phyloP scores from a whole-genome alignment of 345 rosid species.

The Gossypium stocksii region DNA sequence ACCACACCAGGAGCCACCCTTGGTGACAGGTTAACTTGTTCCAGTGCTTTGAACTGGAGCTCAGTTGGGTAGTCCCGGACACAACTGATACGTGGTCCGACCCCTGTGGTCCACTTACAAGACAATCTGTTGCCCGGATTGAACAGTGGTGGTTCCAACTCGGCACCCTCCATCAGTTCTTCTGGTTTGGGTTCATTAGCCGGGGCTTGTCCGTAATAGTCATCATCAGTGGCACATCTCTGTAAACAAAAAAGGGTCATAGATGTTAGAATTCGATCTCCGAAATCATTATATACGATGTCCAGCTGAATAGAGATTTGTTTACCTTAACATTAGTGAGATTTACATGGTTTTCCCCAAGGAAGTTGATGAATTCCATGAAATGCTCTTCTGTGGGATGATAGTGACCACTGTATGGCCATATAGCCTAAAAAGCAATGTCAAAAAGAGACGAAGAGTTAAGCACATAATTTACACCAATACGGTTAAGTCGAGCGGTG shows the following conservation, averaged over 20 bases:
- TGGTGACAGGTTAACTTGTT: slow-evolving; percentile 82
- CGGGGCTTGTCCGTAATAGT: slow-evolving; percentile 14
- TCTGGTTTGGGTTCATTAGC: slow-evolving; percentile 22
- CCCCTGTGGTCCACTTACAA: slow-evolving; percentile 67
- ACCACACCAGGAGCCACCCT: slow-evolving; percentile 31
- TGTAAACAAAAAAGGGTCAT: slow-evolving; percentile 21
- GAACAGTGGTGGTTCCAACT: slow-evolving; percentile 10
- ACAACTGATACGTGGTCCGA: slow-evolving; percentile 84
- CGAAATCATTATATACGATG: neutral
- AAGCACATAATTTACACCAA: neutral
- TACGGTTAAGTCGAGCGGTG: too few species aligned
- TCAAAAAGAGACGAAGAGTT: neutral
- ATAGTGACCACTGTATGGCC: slow-evolving; percentile 98
- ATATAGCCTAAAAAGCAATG: slow-evolving; percentile 54
- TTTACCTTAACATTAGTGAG: slow-evolving; percentile 80
- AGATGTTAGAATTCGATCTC: neutral
- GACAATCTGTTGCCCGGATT: slow-evolving; percentile 35
- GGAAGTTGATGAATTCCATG: slow-evolving; percentile 64
- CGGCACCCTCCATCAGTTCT: neutral
- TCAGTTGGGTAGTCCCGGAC: slow-evolving; percentile 79
- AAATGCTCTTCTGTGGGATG: slow-evolving; percentile 88
- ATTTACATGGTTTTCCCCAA: slow-evolving; percentile 63
- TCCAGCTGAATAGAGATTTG: neutral
- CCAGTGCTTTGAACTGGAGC: slow-evolving; percentile 65
- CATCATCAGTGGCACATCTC: slow-evolving; percentile 70